These are phyloP conservation scores for Vitis amurensis DNA, from an alignment of 164 flowering plant species.

Conservation along the genomic window DNA sequence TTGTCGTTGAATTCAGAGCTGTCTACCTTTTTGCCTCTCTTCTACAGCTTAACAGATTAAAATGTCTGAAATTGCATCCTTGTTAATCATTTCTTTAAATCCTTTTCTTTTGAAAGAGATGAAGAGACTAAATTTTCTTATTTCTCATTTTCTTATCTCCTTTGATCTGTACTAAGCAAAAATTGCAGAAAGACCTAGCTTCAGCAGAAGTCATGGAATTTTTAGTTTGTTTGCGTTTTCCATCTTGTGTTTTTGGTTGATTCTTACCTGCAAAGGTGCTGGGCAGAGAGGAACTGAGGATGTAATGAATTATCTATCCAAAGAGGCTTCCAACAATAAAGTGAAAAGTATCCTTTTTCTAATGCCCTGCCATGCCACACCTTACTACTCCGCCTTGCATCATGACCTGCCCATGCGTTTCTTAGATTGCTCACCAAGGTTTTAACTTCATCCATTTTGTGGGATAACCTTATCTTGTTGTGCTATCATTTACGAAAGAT, in stretches of 20 bases:
- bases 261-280: conserved; percentile 6
- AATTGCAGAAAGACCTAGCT: too few relatives aligned
- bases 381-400: conserved; percentile 83
- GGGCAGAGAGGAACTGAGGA: conserved; percentile 94
- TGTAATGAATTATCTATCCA: conserved; percentile 73
- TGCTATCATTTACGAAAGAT: too few relatives aligned
- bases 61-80: not conserved
- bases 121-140: too few relatives aligned
- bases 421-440: conserved; percentile 97
- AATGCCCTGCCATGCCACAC: conserved; percentile 94
- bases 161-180: too few relatives aligned
- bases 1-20: not conserved
- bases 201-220: too few relatives aligned
- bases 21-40: not conserved
- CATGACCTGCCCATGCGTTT: conserved; percentile 76
- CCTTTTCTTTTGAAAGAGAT: too few relatives aligned
- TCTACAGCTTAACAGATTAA: too few relatives aligned
- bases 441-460: too few relatives aligned
- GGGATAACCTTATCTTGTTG: too few relatives aligned
- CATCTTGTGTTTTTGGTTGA: too few relatives aligned
- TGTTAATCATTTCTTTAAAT: too few relatives aligned
- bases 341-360: conserved; percentile 71
- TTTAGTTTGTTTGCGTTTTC: not conserved
- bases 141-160: too few relatives aligned
- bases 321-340: conserved; percentile 53